Percentiles rank a stretch among this genome's conserved stretches.
Conservation (phyloP, 2,329 filamentous ascomycete genomes). For the Beauveria sp. region DNA sequence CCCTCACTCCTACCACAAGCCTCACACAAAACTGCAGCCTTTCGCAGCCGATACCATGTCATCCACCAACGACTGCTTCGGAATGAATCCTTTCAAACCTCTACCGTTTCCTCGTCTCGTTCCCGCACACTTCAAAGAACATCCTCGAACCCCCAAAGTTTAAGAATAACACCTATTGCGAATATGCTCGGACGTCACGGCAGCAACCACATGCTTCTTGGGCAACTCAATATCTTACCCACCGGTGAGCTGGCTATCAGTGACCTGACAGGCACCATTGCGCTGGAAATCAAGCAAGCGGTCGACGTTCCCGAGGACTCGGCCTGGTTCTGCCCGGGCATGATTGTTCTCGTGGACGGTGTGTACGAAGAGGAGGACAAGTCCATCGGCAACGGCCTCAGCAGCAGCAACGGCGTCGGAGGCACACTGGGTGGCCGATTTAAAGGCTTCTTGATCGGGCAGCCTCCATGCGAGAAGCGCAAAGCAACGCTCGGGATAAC, state of each 20-base stretch:
- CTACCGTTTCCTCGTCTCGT: conserved; percentile 58
- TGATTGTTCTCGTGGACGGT: conserved; percentile 91
- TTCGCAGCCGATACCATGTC: conserved; percentile 85
- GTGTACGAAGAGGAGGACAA: conserved; percentile 93
- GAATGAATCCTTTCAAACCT: conserved; percentile 87
- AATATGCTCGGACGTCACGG: conserved; percentile 72
- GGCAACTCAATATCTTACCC: conserved; percentile 72
- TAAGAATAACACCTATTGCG: conserved; percentile 82
- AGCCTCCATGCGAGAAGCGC: conserved; percentile 83
- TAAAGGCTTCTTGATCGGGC: conserved; percentile 81
- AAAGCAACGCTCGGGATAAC: conserved; percentile 69
- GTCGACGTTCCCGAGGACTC: conserved; percentile 76
- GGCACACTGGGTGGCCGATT: conserved; percentile 90
- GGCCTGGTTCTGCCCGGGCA: conserved; percentile 88
- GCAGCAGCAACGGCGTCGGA: conserved; percentile 73
- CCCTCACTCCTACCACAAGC: conserved; percentile 68
- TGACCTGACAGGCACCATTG: conserved; percentile 82
- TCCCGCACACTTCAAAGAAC: conserved; percentile 48
- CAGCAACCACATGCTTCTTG: conserved; percentile 77
- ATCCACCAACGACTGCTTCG: conserved; percentile 87
- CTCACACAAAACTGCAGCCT: conserved; percentile 74
- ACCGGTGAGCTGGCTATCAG: conserved; percentile 76
- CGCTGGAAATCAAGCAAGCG: conserved; percentile 73
- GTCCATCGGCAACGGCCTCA: conserved; percentile 59
- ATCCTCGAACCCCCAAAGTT: conserved; percentile 57